A percentile compares a stretch with the other conserved stretches of the same genome.
These are phyloP conservation scores for Penicillium capsulatum DNA, from an alignment of 2,329 filamentous ascomycete genomes.

Conservation along the genomic window DNA sequence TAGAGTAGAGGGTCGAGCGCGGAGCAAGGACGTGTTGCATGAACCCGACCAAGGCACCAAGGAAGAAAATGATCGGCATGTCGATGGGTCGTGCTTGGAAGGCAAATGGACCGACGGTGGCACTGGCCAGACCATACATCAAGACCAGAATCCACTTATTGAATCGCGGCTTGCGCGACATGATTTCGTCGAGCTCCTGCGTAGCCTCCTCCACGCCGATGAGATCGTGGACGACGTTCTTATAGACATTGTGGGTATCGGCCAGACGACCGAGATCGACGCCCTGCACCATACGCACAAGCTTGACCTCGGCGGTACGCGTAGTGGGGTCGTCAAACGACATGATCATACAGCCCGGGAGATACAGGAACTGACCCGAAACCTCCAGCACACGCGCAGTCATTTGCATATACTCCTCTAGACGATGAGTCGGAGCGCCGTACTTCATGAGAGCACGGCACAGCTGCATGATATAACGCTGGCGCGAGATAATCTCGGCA, in stretches of 20 bases:
- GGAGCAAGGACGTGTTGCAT: constrained; percentile 74
- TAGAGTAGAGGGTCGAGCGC: constrained; percentile 63
- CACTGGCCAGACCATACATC: constrained; percentile 72
- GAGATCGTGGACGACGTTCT: constrained; percentile 48
- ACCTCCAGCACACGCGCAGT: constrained; percentile 83
- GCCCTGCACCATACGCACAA: constrained; percentile 43
- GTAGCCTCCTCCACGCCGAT: constrained; percentile 48
- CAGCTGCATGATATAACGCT: constrained; percentile 79
- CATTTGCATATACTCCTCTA: constrained; percentile 91
- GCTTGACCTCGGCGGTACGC: constrained; percentile 47
- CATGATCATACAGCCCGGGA: constrained; percentile 92
- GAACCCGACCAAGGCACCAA: constrained; percentile 70
- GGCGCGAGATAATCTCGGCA: constrained; percentile 69
- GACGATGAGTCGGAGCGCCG: constrained; percentile 83
- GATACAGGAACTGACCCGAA: constrained; percentile 84
- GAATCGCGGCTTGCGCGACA: constrained; percentile 55
- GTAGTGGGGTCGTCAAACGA: constrained; percentile 65
- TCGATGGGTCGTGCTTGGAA: constrained; percentile 76
- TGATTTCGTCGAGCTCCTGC: constrained; percentile 51
- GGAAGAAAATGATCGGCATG: constrained; percentile 70
- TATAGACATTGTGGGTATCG: constrained; percentile 48
- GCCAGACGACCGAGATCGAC: constrained; percentile 45
- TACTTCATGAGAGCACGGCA: constrained; percentile 87
- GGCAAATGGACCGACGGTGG: constrained; percentile 73
- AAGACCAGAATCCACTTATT: constrained; percentile 55